phyloP scores from a whole-genome alignment of 1,284 basidiomycete species.

The Cutaneotrichosporon sp. region DNA sequence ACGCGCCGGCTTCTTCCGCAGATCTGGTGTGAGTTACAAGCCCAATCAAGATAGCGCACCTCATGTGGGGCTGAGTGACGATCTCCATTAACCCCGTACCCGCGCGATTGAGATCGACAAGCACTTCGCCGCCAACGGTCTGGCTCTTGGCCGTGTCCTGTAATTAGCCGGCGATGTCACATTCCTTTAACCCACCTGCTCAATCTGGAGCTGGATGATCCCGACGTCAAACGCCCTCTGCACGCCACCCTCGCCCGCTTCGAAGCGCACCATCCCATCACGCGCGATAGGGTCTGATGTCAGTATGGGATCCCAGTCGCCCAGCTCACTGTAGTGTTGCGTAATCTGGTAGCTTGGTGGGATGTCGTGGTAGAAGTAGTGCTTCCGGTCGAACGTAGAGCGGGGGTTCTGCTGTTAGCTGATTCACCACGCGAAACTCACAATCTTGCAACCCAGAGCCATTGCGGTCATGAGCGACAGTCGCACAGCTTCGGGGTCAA shows the following conservation, averaged over 20 bases:
- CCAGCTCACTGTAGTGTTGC: constrained; percentile 74
- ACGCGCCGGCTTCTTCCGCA: constrained; percentile 86
- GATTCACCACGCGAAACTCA: constrained; percentile 23
- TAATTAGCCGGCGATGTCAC: neutral
- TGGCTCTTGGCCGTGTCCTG: constrained; percentile 94
- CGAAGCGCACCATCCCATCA: constrained; percentile 63
- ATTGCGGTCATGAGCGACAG: constrained; percentile 78
- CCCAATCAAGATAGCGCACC: constrained; percentile 55
- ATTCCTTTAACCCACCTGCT: constrained; percentile 66
- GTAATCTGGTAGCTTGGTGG: constrained; percentile 96
- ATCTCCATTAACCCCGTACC: constrained; percentile 93
- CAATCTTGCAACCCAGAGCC: constrained; percentile 71
- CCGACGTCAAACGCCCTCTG: constrained; percentile 59
- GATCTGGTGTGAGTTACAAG: constrained; percentile 57
- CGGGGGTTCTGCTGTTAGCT: constrained; percentile 56
- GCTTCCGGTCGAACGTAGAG: constrained; percentile 94
- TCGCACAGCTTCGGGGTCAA: constrained; percentile 77
- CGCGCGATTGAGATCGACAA: constrained; percentile 87
- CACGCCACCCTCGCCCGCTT: constrained; percentile 46
- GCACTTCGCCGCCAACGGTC: constrained; percentile 62
- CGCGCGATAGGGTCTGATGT: constrained; percentile 72
- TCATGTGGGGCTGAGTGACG: constrained; percentile 89
- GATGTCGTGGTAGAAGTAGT: constrained; percentile 96
- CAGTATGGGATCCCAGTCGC: constrained; percentile 5
- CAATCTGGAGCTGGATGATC: constrained; percentile 92